Evolutionary conservation across 169 alveolate species (phyloP).

Genomic region (Eimeria acervulina): DNA sequence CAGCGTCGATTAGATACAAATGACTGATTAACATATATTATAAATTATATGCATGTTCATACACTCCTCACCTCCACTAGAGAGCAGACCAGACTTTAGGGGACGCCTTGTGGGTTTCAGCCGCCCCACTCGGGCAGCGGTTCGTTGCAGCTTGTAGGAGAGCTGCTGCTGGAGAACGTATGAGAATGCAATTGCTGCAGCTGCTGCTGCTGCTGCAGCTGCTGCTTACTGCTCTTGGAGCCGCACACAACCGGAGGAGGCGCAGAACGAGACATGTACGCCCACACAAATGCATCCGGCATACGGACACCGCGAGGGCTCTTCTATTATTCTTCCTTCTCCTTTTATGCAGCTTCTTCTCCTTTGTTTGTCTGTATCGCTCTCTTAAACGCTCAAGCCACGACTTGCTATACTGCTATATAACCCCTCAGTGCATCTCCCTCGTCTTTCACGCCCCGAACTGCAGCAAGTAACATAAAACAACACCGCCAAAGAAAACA

Average conservation of each 20-base stretch:
- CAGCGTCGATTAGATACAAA: too few relatives aligned
- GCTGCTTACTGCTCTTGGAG: background rate
- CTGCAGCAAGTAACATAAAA: background rate
- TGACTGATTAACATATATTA: too few relatives aligned
- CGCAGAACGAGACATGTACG: background rate
- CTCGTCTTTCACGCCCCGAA: background rate
- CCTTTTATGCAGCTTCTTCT: background rate
- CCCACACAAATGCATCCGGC: background rate
- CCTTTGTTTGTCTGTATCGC: background rate
- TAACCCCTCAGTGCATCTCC: background rate
- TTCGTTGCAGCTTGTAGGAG: background rate
- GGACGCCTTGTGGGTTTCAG: background rate
- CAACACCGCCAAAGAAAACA: background rate
- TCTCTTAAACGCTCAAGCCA: background rate
- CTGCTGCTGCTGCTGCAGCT: constrained; percentile 42
- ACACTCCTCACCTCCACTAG: constrained; percentile 23
- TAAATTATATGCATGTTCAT: too few relatives aligned
- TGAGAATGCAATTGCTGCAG: background rate
- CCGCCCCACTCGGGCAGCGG: constrained; percentile 66
- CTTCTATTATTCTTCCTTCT: background rate
- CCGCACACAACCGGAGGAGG: background rate
- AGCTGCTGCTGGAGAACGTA: background rate
- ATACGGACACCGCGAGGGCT: constrained; percentile 52
- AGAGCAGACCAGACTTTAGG: constrained; percentile 56
- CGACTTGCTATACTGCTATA: background rate